phyloP scores from a whole-genome alignment of 108 stramenopile species.

The Pseudonitzschia multistriata region DNA sequence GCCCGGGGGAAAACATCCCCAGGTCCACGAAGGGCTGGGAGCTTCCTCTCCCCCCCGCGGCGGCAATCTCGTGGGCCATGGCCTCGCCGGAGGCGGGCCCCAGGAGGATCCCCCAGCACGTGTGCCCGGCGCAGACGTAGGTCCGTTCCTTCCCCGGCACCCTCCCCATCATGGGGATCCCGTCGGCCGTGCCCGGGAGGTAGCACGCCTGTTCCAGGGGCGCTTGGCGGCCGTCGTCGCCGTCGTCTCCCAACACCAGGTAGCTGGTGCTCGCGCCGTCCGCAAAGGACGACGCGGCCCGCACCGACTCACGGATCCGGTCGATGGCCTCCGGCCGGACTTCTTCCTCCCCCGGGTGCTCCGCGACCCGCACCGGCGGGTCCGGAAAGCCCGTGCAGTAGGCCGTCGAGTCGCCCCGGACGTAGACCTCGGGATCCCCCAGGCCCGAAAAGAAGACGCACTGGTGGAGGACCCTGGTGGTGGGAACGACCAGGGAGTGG shows the following conservation, averaged over 20 bases:
- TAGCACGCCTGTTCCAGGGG: conserved; percentile 48
- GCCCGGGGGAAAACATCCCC: conserved; percentile 29
- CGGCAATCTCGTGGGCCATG: conserved; percentile 72
- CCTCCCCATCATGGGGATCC: conserved; percentile 76
- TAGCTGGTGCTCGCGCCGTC: conserved; percentile 12
- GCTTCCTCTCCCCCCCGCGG: no score
- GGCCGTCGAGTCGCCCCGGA: conserved; percentile 47
- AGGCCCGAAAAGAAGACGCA: conserved; percentile 54
- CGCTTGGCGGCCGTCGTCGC: not conserved
- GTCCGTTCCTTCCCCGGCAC: conserved; percentile 41
- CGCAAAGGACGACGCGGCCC: conserved; percentile 22
- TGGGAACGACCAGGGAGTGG: conserved; percentile 50
- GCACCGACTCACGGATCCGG: conserved; percentile 28
- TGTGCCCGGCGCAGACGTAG: conserved; percentile 78
- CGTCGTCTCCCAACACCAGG: conserved; percentile 14
- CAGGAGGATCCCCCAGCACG: conserved; percentile 89
- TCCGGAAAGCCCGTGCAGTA: conserved; percentile 64
- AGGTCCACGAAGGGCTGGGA: no score
- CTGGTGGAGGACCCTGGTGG: conserved; percentile 38
- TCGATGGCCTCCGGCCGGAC: conserved; percentile 36
- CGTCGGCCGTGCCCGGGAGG: conserved; percentile 62
- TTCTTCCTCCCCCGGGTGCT: conserved; percentile 53
- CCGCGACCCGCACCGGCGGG: conserved; percentile 31
- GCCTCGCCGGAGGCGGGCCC: conserved; percentile 80
- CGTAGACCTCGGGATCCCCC: conserved; percentile 66